Evolutionary conservation across 441 rosid genomes (phyloP), one percentile per base, ranked within the genome.

Genomic region (Pelargonium fulgidum): DNA sequence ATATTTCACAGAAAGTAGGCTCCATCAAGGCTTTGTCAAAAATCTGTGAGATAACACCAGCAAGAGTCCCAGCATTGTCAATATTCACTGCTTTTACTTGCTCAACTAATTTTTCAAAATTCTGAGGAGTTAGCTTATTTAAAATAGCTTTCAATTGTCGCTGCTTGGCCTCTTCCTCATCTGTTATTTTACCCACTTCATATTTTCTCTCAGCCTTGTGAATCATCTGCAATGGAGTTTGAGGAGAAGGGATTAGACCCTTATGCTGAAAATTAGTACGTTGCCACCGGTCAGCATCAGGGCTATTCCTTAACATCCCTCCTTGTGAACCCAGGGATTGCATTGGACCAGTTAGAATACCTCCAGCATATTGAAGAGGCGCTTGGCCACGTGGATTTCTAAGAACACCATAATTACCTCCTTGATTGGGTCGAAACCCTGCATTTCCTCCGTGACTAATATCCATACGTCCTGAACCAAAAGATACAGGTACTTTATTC

Each of bases 1-100:
- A 95, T 98, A 95, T 95, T 79, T 95, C 98, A 84, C 96, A 87
- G 76, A 95, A 95, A 59, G 98, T 92, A 65, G 99, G 99, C 85
- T 92, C 98, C 96, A 84, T 92, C 61, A 90, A 84, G 74, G 99
- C 99, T 84, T 90, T 90, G 79, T 92, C 97, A 84, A 92, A 95
- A 72, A 94, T 95, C 83, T 95, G 98, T n/a, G 93, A 86, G 75
- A 95, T 89, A 65, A 95, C 92, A 39, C 96, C 88, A 14, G 45
- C 70, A 75, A 94, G 99, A 3, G 96, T 94, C 67, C 0, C 80
- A 48, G 83, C 83, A 76, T 83, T 92, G 78, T 92, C 93, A 62
- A 94, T 92, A 67, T 89, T 87, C 47, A 94, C 97, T 19, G 71
- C 87, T 80, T 86, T 86, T 10, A 94, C 98, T 82, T 90, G 91